Percentiles rank a stretch among this genome's conserved stretches.
Evolutionary conservation across 1,139 yeast species (phyloP).

Genomic region (Yamadazyma blattariae): DNA sequence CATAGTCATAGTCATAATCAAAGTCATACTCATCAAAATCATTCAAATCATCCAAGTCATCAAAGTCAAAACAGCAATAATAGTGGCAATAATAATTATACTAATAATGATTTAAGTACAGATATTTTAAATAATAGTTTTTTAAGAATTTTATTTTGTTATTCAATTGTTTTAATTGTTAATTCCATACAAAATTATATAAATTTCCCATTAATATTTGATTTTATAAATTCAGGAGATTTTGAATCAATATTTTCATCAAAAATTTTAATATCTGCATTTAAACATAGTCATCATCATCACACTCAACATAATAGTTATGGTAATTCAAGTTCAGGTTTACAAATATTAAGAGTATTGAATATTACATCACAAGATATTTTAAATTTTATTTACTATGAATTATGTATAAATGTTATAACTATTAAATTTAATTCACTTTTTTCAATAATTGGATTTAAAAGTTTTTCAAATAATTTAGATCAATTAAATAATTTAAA

Average conservation of each 20-base stretch:
- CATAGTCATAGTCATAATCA: neutral
- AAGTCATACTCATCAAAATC: conserved; percentile 1
- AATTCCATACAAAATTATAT: conserved; percentile 7
- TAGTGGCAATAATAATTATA: neutral
- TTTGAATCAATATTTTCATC: conserved; percentile 10
- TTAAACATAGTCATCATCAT: neutral
- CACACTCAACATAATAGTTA: neutral
- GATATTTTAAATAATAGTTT: conserved; percentile 8
- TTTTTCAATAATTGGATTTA: conserved; percentile 27
- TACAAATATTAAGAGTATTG: neutral
- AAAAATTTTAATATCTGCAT: conserved; percentile 6
- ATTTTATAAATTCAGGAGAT: conserved; percentile 8
- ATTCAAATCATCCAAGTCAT: conserved; percentile 1
- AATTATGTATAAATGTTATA: conserved; percentile 42
- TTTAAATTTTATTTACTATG: conserved; percentile 30
- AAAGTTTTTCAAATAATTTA: conserved; percentile 24
- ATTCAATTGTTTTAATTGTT: conserved; percentile 7
- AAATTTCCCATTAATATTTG: conserved; percentile 7
- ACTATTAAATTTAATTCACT: conserved; percentile 33
- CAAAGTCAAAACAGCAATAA: neutral
- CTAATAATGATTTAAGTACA: neutral
- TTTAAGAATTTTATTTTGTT: conserved; percentile 11
- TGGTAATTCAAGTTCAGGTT: neutral
- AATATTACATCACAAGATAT: neutral
- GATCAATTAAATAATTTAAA: conserved; percentile 29